These are phyloP conservation scores for Penicillium sp. DNA, from an alignment of 2,329 filamentous ascomycete species.

Conservation along the genomic window DNA sequence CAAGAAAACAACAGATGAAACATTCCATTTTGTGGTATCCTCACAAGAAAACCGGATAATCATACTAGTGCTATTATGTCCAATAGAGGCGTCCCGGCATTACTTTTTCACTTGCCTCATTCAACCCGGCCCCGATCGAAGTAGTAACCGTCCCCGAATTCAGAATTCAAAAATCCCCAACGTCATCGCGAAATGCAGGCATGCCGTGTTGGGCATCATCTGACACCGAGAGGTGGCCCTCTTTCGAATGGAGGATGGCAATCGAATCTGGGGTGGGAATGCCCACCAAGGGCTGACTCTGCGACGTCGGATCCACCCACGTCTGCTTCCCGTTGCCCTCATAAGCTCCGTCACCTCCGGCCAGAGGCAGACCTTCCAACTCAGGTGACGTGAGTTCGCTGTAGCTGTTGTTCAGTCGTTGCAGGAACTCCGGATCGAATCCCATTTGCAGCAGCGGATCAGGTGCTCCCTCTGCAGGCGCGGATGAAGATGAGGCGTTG, in stretches of 20 bases:
- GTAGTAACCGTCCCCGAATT: neutral
- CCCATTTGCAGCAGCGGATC: constrained; percentile 40
- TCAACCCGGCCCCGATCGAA: neutral
- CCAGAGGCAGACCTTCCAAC: constrained; percentile 29
- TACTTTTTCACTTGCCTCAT: neutral
- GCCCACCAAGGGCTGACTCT: constrained; percentile 7
- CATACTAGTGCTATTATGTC: constrained; percentile 4
- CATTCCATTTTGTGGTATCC: constrained; percentile 12
- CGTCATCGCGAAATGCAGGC: constrained; percentile 13
- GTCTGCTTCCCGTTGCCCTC: constrained; percentile 15
- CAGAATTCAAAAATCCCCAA: constrained; percentile 13
- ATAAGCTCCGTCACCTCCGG: constrained; percentile 11
- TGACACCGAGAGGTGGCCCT: constrained; percentile 16
- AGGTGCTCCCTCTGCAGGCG: constrained; percentile 29
- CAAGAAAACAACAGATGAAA: neutral
- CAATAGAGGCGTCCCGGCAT: constrained; percentile 1
- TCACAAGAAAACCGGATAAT: constrained; percentile 4
- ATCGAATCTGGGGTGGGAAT: constrained; percentile 15
- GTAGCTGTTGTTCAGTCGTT: constrained; percentile 36
- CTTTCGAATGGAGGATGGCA: constrained; percentile 21
- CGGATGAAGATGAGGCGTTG: constrained; percentile 30
- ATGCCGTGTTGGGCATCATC: constrained; percentile 15
- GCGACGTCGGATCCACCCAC: constrained; percentile 17
- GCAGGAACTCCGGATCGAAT: constrained; percentile 40
- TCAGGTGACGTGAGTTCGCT: constrained; percentile 33